Conservation (phyloP, 2,329 filamentous ascomycete species). For the Aureobasidium sp. region DNA sequence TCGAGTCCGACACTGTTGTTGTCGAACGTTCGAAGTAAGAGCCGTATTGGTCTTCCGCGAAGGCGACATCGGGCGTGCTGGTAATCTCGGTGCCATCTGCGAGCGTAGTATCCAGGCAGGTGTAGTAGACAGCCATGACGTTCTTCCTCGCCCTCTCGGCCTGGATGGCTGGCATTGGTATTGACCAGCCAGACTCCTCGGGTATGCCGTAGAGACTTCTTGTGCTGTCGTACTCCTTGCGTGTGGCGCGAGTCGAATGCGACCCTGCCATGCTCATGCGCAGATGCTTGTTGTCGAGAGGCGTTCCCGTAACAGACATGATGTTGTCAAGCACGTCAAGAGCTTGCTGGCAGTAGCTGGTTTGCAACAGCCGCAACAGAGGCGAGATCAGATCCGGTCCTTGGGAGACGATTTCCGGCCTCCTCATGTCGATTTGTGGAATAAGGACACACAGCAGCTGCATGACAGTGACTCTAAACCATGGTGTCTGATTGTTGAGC, state of each 20-base stretch:
- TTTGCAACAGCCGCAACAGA: conserved; percentile 79
- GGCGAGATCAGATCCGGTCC: conserved; percentile 94
- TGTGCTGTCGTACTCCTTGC: conserved; percentile 90
- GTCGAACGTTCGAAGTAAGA: conserved; percentile 70
- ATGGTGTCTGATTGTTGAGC: conserved; percentile 78
- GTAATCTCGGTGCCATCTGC: conserved; percentile 48
- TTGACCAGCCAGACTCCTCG: conserved; percentile 91
- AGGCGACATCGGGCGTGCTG: conserved; percentile 81
- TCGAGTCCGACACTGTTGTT: conserved; percentile 82
- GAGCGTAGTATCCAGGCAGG: conserved; percentile 54
- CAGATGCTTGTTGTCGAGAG: conserved; percentile 89
- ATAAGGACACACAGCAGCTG: conserved; percentile 78
- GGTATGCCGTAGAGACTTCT: conserved; percentile 95
- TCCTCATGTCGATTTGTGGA: conserved; percentile 86
- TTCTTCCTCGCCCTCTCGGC: conserved; percentile 81
- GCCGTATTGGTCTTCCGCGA: conserved; percentile 77
- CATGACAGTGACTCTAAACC: conserved; percentile 93
- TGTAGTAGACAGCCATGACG: conserved; percentile 94
- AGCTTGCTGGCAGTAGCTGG: conserved; percentile 88
- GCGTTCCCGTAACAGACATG: conserved; percentile 79
- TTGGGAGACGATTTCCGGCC: conserved; percentile 80
- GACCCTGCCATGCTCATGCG: conserved; percentile 97
- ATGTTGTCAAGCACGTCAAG: conserved; percentile 89
- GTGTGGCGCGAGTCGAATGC: conserved; percentile 68
- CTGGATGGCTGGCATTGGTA: conserved; percentile 85